Base-by-base conservation (phyloP, 768 basidiomycete genomes). In the Amanita thiersii region DNA sequence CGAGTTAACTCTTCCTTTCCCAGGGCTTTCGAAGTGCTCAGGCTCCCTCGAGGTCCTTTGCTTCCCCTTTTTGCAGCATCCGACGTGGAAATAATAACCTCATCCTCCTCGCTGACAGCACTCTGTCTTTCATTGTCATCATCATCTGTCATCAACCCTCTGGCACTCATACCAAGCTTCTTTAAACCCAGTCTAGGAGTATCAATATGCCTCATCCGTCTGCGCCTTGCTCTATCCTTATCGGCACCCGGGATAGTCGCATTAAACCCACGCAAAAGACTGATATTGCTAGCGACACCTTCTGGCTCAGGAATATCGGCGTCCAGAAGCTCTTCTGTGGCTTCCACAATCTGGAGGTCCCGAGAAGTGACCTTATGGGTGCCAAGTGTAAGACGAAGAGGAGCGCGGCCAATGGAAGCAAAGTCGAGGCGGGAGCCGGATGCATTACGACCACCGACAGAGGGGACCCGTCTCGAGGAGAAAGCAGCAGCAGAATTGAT, bases 231-330 rank as follows among this genome's bases (percentile, higher is more conserved):
- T 47, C 85, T 81, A 40, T 87, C 73, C 55, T 79, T 74, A 50
- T 90, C 85, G 28, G 92, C 77, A 55, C 85, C 86, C 9, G 94
- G 94, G 31, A 96, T 86, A 2, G 94, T 97, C 12, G 94, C 94
- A 53, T 88, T 85, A 61, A 97, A 98, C 0, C 94, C 94, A 33
- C 84, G 78, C 30, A 96, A 64, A 24, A 98, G 69, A 52, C 86
- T 88, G 38, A 92, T 80, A 52, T 78, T 75, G 11, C 73, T 70
- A 3, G 82, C 81, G 21, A 82, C 69, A 28, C 79, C 82, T 10
- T 77, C 75, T 11, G 75, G 74, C 50, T 88, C 86, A 2, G 87
- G 87, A 1, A 91, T 73, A 23, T 84, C 79, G 3, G 68, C 70
- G 11, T 68, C 63, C 26, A 91, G 73, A 7, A 91, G 64, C 56